Evolutionary conservation across 208 protist genomes (phyloP).

Genomic region (Wallacemonas collosoma): DNA sequence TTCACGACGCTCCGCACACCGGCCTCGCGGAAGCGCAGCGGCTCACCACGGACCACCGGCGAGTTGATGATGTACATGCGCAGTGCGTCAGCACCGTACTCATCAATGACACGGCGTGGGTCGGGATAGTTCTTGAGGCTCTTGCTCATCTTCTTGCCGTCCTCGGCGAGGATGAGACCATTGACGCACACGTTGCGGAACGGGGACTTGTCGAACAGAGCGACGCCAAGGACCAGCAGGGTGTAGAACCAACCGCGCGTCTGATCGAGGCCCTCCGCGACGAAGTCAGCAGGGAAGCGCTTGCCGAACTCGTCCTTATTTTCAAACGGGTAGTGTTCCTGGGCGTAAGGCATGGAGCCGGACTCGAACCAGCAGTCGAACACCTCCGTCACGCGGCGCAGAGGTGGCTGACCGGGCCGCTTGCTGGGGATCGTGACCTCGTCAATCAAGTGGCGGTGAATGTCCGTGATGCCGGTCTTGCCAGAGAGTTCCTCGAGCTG

Average conservation of each 20-base stretch:
- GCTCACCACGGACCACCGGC: slow-evolving; percentile 98
- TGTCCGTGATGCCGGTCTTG: slow-evolving; percentile 90
- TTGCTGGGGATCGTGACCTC: slow-evolving; percentile 98
- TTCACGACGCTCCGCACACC: slow-evolving; percentile 97
- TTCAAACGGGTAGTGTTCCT: slow-evolving; percentile 99
- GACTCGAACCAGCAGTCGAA: slow-evolving; percentile 99
- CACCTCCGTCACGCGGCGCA: slow-evolving; percentile 96
- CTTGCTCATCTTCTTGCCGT: slow-evolving; percentile 99
- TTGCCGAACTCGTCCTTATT: slow-evolving; percentile 95
- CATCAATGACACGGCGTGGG: slow-evolving; percentile 94
- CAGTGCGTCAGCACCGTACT: slow-evolving; percentile 98
- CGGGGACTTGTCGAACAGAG: slow-evolving; percentile 97
- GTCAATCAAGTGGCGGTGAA: slow-evolving; percentile 98
- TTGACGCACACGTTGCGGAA: slow-evolving; percentile 99
- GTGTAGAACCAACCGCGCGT: slow-evolving; percentile 99
- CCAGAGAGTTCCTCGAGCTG: slow-evolving; percentile 97
- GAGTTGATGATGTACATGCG: slow-evolving; percentile 99
- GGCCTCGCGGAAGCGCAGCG: slow-evolving; percentile 93
- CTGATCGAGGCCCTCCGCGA: slow-evolving; percentile 99
- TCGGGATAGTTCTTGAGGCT: slow-evolving; percentile 99
- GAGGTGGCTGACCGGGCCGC: slow-evolving; percentile 79
- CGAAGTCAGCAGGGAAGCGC: slow-evolving; percentile 99
- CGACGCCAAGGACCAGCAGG: slow-evolving; percentile 98
- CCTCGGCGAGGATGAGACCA: slow-evolving; percentile 98
- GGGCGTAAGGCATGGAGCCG: slow-evolving; percentile 99